phyloP scores from a whole-genome alignment of 305 asterid species.

The Fraxinus floribunda region DNA sequence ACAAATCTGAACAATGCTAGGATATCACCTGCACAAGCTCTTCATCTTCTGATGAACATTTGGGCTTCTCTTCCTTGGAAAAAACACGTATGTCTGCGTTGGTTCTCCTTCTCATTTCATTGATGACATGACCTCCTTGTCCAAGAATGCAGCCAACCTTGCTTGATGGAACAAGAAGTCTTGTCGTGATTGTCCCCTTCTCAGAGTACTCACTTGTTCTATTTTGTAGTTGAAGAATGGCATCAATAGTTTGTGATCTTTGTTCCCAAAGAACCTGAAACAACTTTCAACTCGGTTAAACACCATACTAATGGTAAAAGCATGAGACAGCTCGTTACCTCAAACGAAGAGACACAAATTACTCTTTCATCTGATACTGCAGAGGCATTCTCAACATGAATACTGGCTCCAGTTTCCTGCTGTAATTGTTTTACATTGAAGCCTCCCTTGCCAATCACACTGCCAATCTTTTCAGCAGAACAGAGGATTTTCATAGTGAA shows the following conservation, averaged over 20 bases:
- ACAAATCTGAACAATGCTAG: conserved; percentile 14
- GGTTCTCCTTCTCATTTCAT: conserved; percentile 87
- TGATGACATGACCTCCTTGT: conserved; percentile 78
- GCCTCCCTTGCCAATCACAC: conserved; percentile 90
- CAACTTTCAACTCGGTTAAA: conserved; percentile 34
- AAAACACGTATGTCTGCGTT: conserved; percentile 75
- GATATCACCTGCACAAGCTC: conserved; percentile 88
- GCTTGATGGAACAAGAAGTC: conserved; percentile 75
- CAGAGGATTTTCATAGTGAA: conserved; percentile 73
- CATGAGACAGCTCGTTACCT: conserved; percentile 44
- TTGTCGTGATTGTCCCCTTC: conserved; percentile 63
- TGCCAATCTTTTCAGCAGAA: conserved; percentile 69
- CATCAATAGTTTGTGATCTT: conserved; percentile 70
- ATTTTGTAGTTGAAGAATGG: conserved; percentile 75
- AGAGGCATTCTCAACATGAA: conserved; percentile 55
- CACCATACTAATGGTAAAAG: conserved; percentile 18
- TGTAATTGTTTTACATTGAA: conserved; percentile 60
- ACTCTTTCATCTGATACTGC: conserved; percentile 66
- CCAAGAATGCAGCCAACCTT: conserved; percentile 90
- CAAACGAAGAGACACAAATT: conserved; percentile 63
- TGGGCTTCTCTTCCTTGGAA: conserved; percentile 72
- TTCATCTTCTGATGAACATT: conserved; percentile 70
- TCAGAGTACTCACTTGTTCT: conserved; percentile 61
- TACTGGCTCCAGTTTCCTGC: conserved; percentile 72
- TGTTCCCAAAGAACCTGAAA: conserved; percentile 60